Evolutionary conservation across 1,284 basidiomycete species (phyloP).

Genomic region (Melampsora larici-populina): DNA sequence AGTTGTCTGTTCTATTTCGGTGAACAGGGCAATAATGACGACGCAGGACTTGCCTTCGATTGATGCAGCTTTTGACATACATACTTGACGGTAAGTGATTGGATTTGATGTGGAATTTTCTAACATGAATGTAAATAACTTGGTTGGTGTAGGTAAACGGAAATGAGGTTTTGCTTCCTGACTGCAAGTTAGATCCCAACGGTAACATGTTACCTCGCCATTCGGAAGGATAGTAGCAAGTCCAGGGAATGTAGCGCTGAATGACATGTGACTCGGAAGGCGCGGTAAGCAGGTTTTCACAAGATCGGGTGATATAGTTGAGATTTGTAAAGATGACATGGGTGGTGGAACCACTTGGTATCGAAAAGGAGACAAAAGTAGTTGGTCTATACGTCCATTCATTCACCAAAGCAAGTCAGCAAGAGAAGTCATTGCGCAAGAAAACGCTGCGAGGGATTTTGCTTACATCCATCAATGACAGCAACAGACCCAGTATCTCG

Average conservation of each 20-base stretch:
- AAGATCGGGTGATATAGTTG: constrained; percentile 49
- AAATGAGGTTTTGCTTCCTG: background rate
- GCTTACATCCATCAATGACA: constrained; percentile 83
- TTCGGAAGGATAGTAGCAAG: constrained; percentile 65
- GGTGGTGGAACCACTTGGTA: constrained; percentile 92
- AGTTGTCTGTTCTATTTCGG: background rate
- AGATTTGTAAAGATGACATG: constrained; percentile 74
- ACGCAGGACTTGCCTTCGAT: background rate
- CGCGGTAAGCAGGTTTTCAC: constrained; percentile 48
- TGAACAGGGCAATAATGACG: background rate
- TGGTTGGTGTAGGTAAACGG: background rate
- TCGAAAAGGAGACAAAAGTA: constrained; percentile 86
- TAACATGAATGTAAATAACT: background rate
- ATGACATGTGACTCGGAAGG: constrained; percentile 66
- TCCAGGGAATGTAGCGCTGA: constrained; percentile 63
- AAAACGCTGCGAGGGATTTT: too few species aligned
- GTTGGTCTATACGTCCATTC: constrained; percentile 58
- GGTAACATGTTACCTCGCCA: constrained; percentile 64
- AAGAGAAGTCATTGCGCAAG: constrained; percentile 1
- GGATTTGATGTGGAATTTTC: background rate
- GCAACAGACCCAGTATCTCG: constrained; percentile 78
- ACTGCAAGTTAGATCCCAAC: constrained; percentile 44
- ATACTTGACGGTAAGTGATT: constrained; percentile 6
- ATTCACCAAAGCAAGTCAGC: constrained; percentile 6
- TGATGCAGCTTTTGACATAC: background rate